Percentiles rank a stretch among this genome's conserved stretches.
Evolutionary conservation across 2,329 filamentous ascomycete genomes (phyloP).

Genomic region (Cladosporium sp.): DNA sequence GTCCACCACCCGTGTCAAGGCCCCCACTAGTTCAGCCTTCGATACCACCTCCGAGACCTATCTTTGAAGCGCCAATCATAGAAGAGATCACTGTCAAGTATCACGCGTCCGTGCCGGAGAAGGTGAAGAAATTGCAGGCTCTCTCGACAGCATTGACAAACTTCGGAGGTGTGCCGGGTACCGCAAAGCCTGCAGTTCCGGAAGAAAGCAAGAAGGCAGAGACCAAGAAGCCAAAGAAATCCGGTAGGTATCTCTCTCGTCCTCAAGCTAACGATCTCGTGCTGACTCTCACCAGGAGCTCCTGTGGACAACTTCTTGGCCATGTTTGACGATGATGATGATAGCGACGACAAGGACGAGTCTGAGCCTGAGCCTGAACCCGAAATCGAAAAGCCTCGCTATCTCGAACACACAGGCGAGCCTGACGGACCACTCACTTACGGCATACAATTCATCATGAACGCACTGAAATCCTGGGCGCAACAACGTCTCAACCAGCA

Average conservation of each 20-base stretch:
- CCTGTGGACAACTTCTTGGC: slow-evolving; percentile 33
- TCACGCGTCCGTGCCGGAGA: slow-evolving; percentile 26
- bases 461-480: slow-evolving; percentile 39
- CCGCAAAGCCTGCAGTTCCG: neutral
- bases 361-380: neutral
- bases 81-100: slow-evolving; percentile 20
- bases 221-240: neutral
- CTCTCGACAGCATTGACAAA: slow-evolving; percentile 32
- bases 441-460: slow-evolving; percentile 40
- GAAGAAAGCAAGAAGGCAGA: neutral
- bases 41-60: neutral
- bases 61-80: neutral
- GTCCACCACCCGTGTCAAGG: neutral
- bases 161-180: slow-evolving; percentile 32
- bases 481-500: slow-evolving; percentile 32
- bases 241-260: neutral
- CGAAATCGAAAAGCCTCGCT: slow-evolving; percentile 19
- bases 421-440: slow-evolving; percentile 33
- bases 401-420: slow-evolving; percentile 25
- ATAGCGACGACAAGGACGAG: slow-evolving; percentile 23
- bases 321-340: slow-evolving; percentile 26
- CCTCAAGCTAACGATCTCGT: neutral
- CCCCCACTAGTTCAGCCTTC: neutral
- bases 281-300: neutral
- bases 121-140: slow-evolving; percentile 32